Conservation (phyloP, 192 early-diverging fungal species). For the Podochytrium sp. region DNA sequence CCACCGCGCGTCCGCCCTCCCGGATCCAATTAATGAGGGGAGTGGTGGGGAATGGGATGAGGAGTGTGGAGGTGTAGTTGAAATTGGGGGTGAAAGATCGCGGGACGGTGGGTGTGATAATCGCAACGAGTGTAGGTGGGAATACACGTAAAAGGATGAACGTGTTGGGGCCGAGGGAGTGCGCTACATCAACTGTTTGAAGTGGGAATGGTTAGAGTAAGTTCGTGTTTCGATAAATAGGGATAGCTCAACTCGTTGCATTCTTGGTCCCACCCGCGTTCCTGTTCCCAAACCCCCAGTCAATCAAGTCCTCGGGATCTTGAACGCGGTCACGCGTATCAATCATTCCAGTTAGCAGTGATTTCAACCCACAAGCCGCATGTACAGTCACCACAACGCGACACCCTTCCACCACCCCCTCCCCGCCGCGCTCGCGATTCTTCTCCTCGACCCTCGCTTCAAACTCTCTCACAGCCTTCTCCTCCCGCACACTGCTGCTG, state of each 20-base stretch:
- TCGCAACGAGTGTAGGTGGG: constrained; percentile 4
- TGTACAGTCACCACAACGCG: too few species aligned
- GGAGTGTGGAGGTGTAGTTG: constrained; percentile 8
- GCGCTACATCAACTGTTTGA: constrained; percentile 32
- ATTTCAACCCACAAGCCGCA: constrained; percentile 34
- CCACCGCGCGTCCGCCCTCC: constrained; percentile 33
- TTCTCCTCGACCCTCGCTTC: background rate
- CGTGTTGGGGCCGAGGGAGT: constrained; percentile 27
- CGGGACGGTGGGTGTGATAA: constrained; percentile 27
- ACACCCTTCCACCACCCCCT: too few species aligned
- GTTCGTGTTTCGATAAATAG: too few species aligned
- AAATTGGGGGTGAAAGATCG: constrained; percentile 38
- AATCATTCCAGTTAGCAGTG: constrained; percentile 17
- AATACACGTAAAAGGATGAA: constrained; percentile 32
- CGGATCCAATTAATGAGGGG: constrained; percentile 37
- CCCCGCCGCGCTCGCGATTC: too few species aligned
- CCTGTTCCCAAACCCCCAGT: too few species aligned
- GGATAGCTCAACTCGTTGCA: too few species aligned
- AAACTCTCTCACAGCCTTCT: background rate
- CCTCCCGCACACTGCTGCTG: too few species aligned
- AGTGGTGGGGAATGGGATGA: constrained; percentile 20
- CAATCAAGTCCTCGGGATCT: too few species aligned
- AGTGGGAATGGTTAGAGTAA: too few species aligned
- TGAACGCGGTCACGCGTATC: background rate
- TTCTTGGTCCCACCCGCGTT: too few species aligned